Conservation (phyloP, 768 basidiomycete species). For the Lactifluus subvellereus region DNA sequence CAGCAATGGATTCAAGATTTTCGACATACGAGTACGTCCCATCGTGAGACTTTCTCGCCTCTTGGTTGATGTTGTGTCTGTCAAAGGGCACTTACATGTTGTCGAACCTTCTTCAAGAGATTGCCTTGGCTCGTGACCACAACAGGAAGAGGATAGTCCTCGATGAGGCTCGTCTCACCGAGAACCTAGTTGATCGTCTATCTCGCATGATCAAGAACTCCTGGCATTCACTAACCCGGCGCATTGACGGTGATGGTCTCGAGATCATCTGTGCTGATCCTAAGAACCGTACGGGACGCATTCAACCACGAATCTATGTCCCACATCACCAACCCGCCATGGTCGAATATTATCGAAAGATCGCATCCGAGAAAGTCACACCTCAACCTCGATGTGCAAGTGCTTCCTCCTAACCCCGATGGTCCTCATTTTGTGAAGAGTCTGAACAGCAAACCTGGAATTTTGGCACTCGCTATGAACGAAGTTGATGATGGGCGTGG, state of each 20-base stretch:
- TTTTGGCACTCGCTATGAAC: slow-evolving; percentile 93
- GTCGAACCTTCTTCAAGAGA: slow-evolving; percentile 96
- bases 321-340: slow-evolving; percentile 90
- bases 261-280: slow-evolving; percentile 98
- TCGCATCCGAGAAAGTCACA: slow-evolving; percentile 90
- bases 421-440: slow-evolving; percentile 87
- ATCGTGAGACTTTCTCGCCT: background rate
- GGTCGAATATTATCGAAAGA: slow-evolving; percentile 91
- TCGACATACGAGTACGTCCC: slow-evolving; percentile 78
- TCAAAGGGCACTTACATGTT: slow-evolving; percentile 94
- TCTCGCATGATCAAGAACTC: slow-evolving; percentile 97
- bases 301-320: slow-evolving; percentile 91
- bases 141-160: slow-evolving; percentile 93
- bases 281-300: slow-evolving; percentile 89
- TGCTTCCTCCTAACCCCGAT: slow-evolving; percentile 81
- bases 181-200: slow-evolving; percentile 95
- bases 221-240: slow-evolving; percentile 93
- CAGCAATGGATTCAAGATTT: slow-evolving; percentile 96
- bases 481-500: slow-evolving; percentile 75
- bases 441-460: slow-evolving; percentile 89
- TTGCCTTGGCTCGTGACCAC: slow-evolving; percentile 93
- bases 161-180: slow-evolving; percentile 95
- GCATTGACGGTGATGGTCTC: slow-evolving; percentile 94
- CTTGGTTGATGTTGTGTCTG: slow-evolving; percentile 15
- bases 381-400: slow-evolving; percentile 87